Base-by-base conservation (phyloP, 108 stramenopile genomes). In the Bacterosira constricta region DNA sequence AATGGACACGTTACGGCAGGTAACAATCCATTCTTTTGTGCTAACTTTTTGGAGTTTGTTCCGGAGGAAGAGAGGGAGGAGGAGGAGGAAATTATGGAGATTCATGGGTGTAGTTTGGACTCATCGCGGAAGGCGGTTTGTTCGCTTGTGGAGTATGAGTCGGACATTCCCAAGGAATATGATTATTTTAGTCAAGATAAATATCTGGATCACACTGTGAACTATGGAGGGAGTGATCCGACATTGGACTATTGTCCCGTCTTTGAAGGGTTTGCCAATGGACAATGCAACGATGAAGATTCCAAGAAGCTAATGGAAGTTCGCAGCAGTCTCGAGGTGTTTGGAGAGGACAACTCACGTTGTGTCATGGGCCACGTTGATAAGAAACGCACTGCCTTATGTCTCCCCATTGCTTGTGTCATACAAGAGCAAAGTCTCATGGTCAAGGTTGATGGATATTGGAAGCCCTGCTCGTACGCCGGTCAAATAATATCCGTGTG, bases 181-280 rank as follows among this genome's bases (percentile, higher is more conserved):
- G 85, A 84, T 50, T 93, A 93, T 52, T 93, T 93, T 63, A 62
- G 73, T 8, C 45, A 70, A 2, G 75, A 84, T 10, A 86, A 74
- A 51, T 79, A 82, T 34, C 56, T 86, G 0, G 49, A 76, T 38
- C 62, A 77, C 9, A 73, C 51, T 34, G 34, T 61, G 41, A 53
- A 29, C 3, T 84, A 83, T 12, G 93, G 93, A 32, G 93, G 93
- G 1, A 69, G 41, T 27, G 93, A 94, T 66, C 75, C 85, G 1
- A 81, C 83, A 17, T 80, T 94, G 47, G 90, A 94, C 58, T 94
- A 79, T 65, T 94, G 93, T 63, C 92, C 92, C 18, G 82, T 88
- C n/a, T 94, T 85, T 71, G 51, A 69, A 45, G 90, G 87, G 6
- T 91, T 63, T 46, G 77, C 75, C 1, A 89, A 91, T 66, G 90